phyloP scores from a whole-genome alignment of 306 rosid genomes.

The Begonia peltatifolia region DNA sequence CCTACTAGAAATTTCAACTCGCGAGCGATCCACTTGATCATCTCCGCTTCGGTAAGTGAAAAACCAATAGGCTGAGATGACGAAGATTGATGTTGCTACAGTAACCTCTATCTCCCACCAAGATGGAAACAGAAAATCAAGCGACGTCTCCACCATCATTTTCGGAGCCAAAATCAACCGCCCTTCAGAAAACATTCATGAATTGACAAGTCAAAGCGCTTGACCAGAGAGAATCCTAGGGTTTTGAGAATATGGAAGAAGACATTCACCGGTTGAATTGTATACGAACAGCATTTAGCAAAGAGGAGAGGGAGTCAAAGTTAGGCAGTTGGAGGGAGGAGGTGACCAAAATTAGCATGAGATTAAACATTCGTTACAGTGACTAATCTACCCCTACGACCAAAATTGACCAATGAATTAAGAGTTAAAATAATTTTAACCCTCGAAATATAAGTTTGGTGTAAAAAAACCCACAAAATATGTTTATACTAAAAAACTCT shows the following conservation, averaged over 20 bases:
- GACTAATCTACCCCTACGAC: no score
- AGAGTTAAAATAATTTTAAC: no score
- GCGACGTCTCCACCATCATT: constrained; percentile 30
- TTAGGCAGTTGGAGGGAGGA: constrained; percentile 45
- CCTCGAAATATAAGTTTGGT: no score
- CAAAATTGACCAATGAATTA: no score
- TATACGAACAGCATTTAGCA: constrained; percentile 11
- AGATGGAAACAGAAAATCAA: constrained; percentile 58
- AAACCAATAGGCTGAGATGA: constrained; percentile 48
- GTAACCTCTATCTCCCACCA: constrained; percentile 80
- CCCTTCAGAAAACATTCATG: background rate
- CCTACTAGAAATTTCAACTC: constrained; percentile 22
- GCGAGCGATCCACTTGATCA: constrained; percentile 29
- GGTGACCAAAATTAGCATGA: background rate
- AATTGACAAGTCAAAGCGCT: constrained; percentile 3
- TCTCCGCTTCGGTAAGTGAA: constrained; percentile 31
- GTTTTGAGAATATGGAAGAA: constrained; percentile 22
- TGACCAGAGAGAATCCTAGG: constrained; percentile 10
- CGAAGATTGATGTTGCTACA: constrained; percentile 52
- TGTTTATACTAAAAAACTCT: no score
- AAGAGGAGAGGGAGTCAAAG: constrained; percentile 27
- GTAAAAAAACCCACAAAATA: no score
- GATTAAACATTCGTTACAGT: no score
- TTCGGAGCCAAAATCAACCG: background rate
- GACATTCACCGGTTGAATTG: constrained; percentile 21